A percentile compares a stretch with the other conserved stretches of the same genome.
Conservation (phyloP, 1,139 yeast species). For the Kodamaea derodonti region DNA sequence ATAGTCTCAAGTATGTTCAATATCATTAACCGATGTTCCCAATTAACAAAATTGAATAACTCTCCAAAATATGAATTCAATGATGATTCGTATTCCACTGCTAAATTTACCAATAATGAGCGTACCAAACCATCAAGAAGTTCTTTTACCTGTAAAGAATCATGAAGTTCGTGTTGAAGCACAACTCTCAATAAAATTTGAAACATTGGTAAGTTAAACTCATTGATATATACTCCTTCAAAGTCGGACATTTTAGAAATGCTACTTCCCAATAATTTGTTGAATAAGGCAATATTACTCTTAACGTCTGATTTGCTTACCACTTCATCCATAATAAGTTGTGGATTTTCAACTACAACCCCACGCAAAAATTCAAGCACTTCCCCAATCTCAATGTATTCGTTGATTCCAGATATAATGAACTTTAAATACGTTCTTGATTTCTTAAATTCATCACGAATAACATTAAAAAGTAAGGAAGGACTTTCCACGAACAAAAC, state of each 20-base stretch:
- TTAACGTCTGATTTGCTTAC: constrained; percentile 16
- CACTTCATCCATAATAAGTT: constrained; percentile 21
- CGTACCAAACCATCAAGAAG: constrained; percentile 28
- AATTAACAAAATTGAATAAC: constrained; percentile 29
- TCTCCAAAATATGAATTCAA: constrained; percentile 42
- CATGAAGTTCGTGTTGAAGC: constrained; percentile 15
- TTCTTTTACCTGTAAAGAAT: constrained; percentile 10
- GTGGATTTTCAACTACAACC: constrained; percentile 20
- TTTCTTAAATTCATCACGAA: constrained; percentile 11
- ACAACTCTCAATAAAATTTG: constrained; percentile 41
- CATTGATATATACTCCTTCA: constrained; percentile 27
- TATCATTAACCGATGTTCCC: constrained; percentile 27
- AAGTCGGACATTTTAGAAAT: constrained; percentile 17
- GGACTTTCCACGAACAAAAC: background rate
- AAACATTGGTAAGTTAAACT: constrained; percentile 50
- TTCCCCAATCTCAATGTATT: background rate
- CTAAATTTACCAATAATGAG: constrained; percentile 39
- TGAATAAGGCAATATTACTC: constrained; percentile 21
- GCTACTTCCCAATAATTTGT: constrained; percentile 13
- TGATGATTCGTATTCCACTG: constrained; percentile 33
- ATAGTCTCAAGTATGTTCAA: constrained; percentile 27
- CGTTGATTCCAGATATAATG: background rate
- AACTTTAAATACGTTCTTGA: background rate
- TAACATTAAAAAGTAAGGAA: constrained; percentile 9
- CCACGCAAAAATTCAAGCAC: constrained; percentile 13